These are phyloP conservation scores for Adansonia gregorii DNA, from an alignment of 441 rosid species.

Conservation along the genomic window DNA sequence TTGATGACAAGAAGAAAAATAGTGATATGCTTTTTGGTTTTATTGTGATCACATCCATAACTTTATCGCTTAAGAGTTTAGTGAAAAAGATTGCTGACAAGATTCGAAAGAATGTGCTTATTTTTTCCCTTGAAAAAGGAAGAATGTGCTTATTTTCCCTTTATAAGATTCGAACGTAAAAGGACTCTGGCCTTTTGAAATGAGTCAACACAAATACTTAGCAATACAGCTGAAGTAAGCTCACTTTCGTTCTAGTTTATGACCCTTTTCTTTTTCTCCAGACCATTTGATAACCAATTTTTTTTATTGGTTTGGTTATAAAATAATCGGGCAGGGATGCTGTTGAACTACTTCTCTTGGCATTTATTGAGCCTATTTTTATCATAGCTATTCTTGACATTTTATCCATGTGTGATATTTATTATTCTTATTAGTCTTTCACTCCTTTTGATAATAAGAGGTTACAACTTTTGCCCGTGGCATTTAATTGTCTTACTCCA, in stretches of 20 bases:
- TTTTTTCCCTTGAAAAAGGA: constrained; percentile 18
- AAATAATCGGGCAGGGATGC: neutral
- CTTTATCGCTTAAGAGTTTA: neutral
- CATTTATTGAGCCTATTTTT: constrained; percentile 36
- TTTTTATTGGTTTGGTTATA: neutral
- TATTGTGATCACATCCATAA: constrained; percentile 1
- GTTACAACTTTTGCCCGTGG: constrained; percentile 3
- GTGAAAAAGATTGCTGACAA: constrained; percentile 10
- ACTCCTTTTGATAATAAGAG: constrained; percentile 17
- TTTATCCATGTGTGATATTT: constrained; percentile 49
- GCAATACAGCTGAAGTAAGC: neutral
- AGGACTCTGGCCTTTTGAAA: constrained; percentile 21
- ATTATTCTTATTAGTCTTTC: constrained; percentile 28
- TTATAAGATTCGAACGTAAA: constrained; percentile 25
- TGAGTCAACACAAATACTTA: neutral
- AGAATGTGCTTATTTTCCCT: constrained; percentile 27
- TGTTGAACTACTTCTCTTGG: constrained; percentile 33
- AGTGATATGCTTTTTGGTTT: neutral
- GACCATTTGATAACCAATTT: neutral
- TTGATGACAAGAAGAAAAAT: neutral
- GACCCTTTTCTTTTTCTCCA: neutral
- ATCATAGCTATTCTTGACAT: constrained; percentile 26
- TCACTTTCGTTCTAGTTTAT: neutral
- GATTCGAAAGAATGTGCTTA: constrained; percentile 28
- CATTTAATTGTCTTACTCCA: constrained; percentile 29